Evolutionary conservation across 1,284 basidiomycete genomes (phyloP).

Genomic region (Leccinum subrobustum): DNA sequence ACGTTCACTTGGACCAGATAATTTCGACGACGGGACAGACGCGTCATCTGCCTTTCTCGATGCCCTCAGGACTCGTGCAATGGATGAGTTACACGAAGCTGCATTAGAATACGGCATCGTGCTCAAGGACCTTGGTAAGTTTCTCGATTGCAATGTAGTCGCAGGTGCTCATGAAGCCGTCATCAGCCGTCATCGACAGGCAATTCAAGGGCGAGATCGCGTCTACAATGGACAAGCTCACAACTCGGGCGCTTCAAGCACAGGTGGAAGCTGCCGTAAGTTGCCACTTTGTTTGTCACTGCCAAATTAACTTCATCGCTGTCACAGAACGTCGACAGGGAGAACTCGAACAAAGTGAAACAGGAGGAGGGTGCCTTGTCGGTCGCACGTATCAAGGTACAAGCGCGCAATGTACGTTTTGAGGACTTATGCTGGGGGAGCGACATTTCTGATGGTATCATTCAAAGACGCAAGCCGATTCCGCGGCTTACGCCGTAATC

Average conservation of each 20-base stretch:
- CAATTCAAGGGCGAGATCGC: slow-evolving; percentile 85
- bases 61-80: slow-evolving; percentile 73
- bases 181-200: slow-evolving; percentile 72
- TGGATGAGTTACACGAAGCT: slow-evolving; percentile 79
- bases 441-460: slow-evolving; percentile 8
- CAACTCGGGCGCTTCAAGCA: slow-evolving; percentile 75
- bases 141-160: neutral
- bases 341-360: slow-evolving; percentile 83
- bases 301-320: neutral
- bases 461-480: slow-evolving; percentile 61
- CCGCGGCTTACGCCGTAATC: slow-evolving; percentile 69
- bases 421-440: neutral
- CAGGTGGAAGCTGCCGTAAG: slow-evolving; percentile 80
- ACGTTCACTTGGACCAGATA: slow-evolving; percentile 70
- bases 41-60: slow-evolving; percentile 75
- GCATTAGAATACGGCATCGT: slow-evolving; percentile 79
- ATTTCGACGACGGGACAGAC: slow-evolving; percentile 65
- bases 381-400: slow-evolving; percentile 73
- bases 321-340: slow-evolving; percentile 71
- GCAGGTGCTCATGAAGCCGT: slow-evolving; percentile 3
- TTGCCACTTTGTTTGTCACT: slow-evolving; percentile 7
- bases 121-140: slow-evolving; percentile 69
- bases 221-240: slow-evolving; percentile 79
- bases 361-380: slow-evolving; percentile 75
- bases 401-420: slow-evolving; percentile 53